Evolutionary conservation across 148 eudicot genomes (phyloP).

Genomic region (Fallopia convolvulus): DNA sequence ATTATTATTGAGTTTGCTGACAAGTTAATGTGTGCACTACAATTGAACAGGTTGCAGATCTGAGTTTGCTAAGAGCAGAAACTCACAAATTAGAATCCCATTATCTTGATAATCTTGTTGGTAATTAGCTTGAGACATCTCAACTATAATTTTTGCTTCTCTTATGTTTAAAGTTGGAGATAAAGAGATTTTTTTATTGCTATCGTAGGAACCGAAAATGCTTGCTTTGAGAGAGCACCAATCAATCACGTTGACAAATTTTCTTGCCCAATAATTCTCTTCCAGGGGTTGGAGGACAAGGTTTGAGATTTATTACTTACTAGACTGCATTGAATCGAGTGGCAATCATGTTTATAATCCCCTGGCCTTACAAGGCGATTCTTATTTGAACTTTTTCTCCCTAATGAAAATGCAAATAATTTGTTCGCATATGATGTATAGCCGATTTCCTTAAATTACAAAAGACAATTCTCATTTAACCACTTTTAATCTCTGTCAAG

Average conservation of each 20-base stretch:
- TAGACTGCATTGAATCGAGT: background rate
- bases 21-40: background rate
- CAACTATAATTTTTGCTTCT: background rate
- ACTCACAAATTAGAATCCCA: conserved; percentile 87
- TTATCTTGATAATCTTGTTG: conserved; percentile 73
- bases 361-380: too few species aligned
- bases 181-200: background rate
- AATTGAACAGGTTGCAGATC: conserved; percentile 56
- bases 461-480: background rate
- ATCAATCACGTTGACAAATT: conserved; percentile 73
- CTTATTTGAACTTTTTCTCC: too few species aligned
- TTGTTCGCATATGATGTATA: background rate
- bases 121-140: conserved; percentile 28
- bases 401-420: too few species aligned
- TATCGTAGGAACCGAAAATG: conserved; percentile 57
- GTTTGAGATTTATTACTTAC: conserved; percentile 23
- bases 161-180: background rate
- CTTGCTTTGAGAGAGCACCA: conserved; percentile 67
- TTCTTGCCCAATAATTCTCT: conserved; percentile 85
- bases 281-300: conserved; percentile 94
- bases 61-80: conserved; percentile 59
- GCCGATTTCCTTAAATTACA: background rate
- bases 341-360: background rate
- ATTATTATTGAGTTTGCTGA: background rate
- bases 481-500: background rate